Evolutionary conservation across 257 asterid genomes (phyloP), one percentile per base, ranked within the genome.

Genomic region (Nicotiana knightiana): DNA sequence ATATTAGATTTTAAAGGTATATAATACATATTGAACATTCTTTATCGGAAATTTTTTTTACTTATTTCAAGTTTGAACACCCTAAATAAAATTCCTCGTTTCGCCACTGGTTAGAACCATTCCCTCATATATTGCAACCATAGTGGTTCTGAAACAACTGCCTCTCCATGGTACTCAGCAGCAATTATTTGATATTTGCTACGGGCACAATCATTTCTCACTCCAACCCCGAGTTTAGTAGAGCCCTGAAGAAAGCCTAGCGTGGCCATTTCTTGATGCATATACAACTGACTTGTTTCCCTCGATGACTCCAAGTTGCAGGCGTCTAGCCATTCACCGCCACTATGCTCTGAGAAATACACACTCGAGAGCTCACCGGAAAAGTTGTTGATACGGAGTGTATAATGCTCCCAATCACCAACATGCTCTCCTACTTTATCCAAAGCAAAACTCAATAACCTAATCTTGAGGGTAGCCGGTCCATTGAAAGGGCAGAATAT

Each of bases 51-150:
- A 21, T 0, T 21, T 21, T 21, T 21, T 21, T 21, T 21, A 21
- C 24, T 21, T 21, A 21, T 21, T 21, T 21, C 24, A 21, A 21
- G 24, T 21, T 21, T 21, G 24, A 21, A 21, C 24, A 21, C 24
- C 24, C 24, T 21, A 21, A 21, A 21, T 21, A 21, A 21, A 21
- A 21, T 21, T 21, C 24, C 24, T 21, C 24, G 24, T 0, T 21
- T 21, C 24, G 24, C 24, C 24, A 21, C 24, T 0, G 24, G 24
- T 21, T 21, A 21, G 24, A 21, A 21, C 99, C 99, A 95, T 82
- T 91, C 99, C 66, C 99, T 90, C 99, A 93, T 95, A 78, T 91
- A 93, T 83, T 95, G 98, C 82, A 95, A 82, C 98, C 98, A 93
- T 51, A 83, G 86, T 1, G 98, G 99, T 86, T 95, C 97, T 1